Evolutionary conservation across 441 rosid genomes (phyloP), one percentile per base, ranked within the genome.

Genomic region (Aquilaria agallochum): DNA sequence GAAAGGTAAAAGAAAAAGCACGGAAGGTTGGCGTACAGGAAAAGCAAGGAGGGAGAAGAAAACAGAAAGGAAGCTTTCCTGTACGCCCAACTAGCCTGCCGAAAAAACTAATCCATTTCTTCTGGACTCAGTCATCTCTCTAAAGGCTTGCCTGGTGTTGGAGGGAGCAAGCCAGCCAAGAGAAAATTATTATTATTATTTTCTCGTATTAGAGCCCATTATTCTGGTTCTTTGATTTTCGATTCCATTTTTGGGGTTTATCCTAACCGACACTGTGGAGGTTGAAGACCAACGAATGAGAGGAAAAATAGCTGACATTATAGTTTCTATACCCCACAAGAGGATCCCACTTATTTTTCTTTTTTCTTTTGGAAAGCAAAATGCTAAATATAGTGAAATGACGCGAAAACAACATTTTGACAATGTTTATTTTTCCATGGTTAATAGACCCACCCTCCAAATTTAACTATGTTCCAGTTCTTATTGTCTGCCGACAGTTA

Each of bases 131-230:
- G 7, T 3, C 42, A 36, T 36, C 42, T 36, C 42, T 36, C 42
- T 63, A 14, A 60, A 55, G 42, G 6, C 84, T 77, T 80, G 75
- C 81, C 74, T 75, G 75, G 71, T 71, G 64, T 53, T 44, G 65
- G 62, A 40, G 74, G 69, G 42, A 49, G 42, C 71, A 58, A 70
- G 71, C 77, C 83, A 74, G 81, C 78, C 74, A 74, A 68, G 74
- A 63, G 67, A 64, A 70, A 53, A 45, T 32, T 56, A 5, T n/a
- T 33, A 5, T 71, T 46, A 32, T 67, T 34, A 57, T 67, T 30
- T 67, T 67, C 61, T 20, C 54, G 33, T 58, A 34, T 51, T 30
- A 42, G 14, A 14, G 31, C 57, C 40, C 31, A 59, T 60, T 58
- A 52, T 56, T 62, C 12, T 66, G 44, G 40, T 44, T 30, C 51